Evolutionary conservation across 768 basidiomycete genomes (phyloP).

Genomic region (Leccinum boreale): DNA sequence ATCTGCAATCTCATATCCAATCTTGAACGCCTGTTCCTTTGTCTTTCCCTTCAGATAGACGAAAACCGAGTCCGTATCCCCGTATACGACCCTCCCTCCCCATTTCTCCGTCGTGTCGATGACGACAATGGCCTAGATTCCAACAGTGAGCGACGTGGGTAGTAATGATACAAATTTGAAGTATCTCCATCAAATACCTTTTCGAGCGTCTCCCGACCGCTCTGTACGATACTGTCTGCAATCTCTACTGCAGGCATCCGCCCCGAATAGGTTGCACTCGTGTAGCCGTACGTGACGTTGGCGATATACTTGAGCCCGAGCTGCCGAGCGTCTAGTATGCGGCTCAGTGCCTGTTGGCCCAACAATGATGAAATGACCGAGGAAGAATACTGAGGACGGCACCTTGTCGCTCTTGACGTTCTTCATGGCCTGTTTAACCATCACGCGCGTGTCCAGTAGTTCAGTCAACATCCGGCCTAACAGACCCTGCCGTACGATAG

Average conservation of each 20-base stretch:
- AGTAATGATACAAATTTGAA: neutral
- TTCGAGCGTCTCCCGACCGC: slow-evolving; percentile 91
- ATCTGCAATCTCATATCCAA: slow-evolving; percentile 91
- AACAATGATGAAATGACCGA: neutral
- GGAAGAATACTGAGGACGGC: neutral
- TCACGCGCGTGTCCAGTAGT: slow-evolving; percentile 89
- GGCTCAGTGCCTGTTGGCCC: slow-evolving; percentile 55
- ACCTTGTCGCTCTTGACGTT: slow-evolving; percentile 72
- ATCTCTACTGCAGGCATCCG: slow-evolving; percentile 99
- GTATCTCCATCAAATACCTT: slow-evolving; percentile 49
- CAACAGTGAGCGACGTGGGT: neutral
- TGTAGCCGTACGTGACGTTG: slow-evolving; percentile 96
- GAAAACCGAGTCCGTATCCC: slow-evolving; percentile 96
- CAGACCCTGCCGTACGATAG: slow-evolving; percentile 77
- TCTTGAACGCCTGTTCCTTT: slow-evolving; percentile 89
- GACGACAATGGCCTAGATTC: slow-evolving; percentile 67
- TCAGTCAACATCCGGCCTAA: slow-evolving; percentile 91
- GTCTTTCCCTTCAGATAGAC: slow-evolving; percentile 87
- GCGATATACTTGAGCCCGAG: slow-evolving; percentile 91
- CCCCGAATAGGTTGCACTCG: slow-evolving; percentile 90
- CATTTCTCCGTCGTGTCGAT: slow-evolving; percentile 79
- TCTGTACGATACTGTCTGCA: slow-evolving; percentile 97
- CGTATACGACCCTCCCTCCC: slow-evolving; percentile 93
- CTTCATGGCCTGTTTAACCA: slow-evolving; percentile 99
- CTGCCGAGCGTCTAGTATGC: slow-evolving; percentile 87